Evolutionary conservation across 2,329 filamentous ascomycete genomes (phyloP).

Genomic region (Camillea tinctor): DNA sequence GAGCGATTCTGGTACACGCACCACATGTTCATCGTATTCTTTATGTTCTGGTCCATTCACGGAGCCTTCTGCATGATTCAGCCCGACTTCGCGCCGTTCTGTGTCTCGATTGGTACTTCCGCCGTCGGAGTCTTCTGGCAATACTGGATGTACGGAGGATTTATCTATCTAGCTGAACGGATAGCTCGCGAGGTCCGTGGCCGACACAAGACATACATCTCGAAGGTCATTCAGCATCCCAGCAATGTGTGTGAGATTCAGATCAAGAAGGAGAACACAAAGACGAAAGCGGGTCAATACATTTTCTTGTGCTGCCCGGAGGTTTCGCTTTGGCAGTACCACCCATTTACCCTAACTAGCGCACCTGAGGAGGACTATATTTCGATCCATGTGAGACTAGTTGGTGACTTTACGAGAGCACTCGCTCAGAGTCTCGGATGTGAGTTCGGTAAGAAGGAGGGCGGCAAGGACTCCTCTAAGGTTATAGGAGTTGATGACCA

Average conservation of each 20-base stretch:
- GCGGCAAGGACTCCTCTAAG: constrained; percentile 52
- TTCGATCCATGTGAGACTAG: constrained; percentile 78
- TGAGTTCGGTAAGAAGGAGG: constrained; percentile 60
- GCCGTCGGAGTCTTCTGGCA: constrained; percentile 82
- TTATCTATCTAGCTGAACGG: constrained; percentile 76
- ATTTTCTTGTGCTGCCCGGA: constrained; percentile 88
- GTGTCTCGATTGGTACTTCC: constrained; percentile 62
- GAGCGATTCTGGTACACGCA: constrained; percentile 91
- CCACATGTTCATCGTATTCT: constrained; percentile 85
- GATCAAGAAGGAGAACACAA: constrained; percentile 86
- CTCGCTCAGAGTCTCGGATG: constrained; percentile 73
- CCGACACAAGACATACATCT: constrained; percentile 80
- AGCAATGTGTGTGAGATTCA: constrained; percentile 89
- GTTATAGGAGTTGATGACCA: constrained; percentile 67
- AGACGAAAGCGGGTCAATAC: constrained; percentile 79
- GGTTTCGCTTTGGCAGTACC: constrained; percentile 84
- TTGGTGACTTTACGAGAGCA: constrained; percentile 76
- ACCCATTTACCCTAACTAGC: constrained; percentile 82
- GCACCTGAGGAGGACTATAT: constrained; percentile 90
- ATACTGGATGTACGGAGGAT: constrained; percentile 84
- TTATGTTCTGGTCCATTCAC: constrained; percentile 88
- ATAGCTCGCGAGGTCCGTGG: constrained; percentile 76
- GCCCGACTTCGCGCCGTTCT: constrained; percentile 77
- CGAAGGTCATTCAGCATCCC: constrained; percentile 85
- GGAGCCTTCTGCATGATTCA: constrained; percentile 91